Conservation (phyloP, 129 eudicot species). For the Oenanthe sinensis region DNA sequence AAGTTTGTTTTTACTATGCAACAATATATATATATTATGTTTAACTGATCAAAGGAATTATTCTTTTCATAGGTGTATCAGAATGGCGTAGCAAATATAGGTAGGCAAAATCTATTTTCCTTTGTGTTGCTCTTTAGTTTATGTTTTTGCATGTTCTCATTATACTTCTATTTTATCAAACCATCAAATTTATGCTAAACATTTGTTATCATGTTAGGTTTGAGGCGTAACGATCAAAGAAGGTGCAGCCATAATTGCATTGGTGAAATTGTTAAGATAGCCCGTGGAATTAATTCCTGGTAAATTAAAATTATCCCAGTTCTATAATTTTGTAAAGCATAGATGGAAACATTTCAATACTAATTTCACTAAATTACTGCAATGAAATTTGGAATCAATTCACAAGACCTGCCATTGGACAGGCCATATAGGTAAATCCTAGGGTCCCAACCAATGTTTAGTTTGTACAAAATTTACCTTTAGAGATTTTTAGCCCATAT, state of each 20-base stretch:
- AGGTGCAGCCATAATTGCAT: slow-evolving; percentile 41
- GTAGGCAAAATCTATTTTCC: slow-evolving; percentile 20
- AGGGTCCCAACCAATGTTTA: background rate
- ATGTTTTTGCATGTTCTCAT: background rate
- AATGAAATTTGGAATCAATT: background rate
- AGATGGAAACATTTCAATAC: background rate
- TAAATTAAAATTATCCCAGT: slow-evolving; percentile 15
- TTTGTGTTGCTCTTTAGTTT: background rate
- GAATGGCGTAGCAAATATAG: slow-evolving; percentile 46
- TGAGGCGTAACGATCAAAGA: slow-evolving; percentile 21
- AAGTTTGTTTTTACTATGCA: background rate
- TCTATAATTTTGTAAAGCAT: background rate
- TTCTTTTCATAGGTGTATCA: slow-evolving; percentile 42
- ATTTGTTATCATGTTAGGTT: slow-evolving; percentile 26
- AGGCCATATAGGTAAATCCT: background rate
- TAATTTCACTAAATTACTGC: background rate
- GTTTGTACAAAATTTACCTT: background rate
- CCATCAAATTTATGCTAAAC: slow-evolving; percentile 7
- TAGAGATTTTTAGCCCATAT: background rate
- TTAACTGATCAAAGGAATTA: slow-evolving; percentile 28
- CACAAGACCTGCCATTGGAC: background rate
- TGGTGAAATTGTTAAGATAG: slow-evolving; percentile 46
- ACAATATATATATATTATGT: background rate
- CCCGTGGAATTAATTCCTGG: slow-evolving; percentile 28
- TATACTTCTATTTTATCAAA: background rate